Evolutionary conservation across 345 rosid genomes (phyloP).

Genomic region (Hibiscus mutabilis): DNA sequence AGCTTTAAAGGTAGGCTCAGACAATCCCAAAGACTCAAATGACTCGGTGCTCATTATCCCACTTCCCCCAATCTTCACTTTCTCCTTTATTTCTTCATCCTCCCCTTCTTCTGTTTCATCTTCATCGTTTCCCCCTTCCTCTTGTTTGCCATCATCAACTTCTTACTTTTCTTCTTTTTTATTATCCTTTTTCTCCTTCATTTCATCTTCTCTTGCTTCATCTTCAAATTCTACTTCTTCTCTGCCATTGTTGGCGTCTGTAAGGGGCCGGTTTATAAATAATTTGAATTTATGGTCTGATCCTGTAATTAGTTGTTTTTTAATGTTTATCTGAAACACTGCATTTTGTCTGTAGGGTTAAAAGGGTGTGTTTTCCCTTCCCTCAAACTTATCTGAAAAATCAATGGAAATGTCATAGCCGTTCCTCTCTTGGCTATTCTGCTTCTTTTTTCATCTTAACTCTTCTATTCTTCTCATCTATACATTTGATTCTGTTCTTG

Average conservation of each 20-base stretch:
- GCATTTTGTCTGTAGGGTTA: no score
- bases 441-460: no score
- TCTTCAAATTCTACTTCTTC: conserved; percentile 12
- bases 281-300: no score
- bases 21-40: conserved; percentile 59
- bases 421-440: no score
- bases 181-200: conserved; percentile 6
- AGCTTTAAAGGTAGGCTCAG: conserved; percentile 58
- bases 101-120: conserved; percentile 10
- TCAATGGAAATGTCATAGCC: no score
- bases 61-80: conserved; percentile 25
- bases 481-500: no score
- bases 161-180: conserved; percentile 16
- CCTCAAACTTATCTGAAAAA: no score
- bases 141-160: conserved; percentile 1
- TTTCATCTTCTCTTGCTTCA: background rate
- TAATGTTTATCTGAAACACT: no score
- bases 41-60: conserved; percentile 81
- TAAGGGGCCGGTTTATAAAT: no score
- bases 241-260: background rate
- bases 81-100: conserved; percentile 3
- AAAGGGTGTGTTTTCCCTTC: no score
- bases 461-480: no score
- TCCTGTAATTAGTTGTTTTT: no score
- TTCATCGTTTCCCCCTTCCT: conserved; percentile 9